Evolutionary conservation across 352 stramenopile genomes (phyloP), one percentile per base, ranked within the genome.

Genomic region (Phytophthora fragariae): DNA sequence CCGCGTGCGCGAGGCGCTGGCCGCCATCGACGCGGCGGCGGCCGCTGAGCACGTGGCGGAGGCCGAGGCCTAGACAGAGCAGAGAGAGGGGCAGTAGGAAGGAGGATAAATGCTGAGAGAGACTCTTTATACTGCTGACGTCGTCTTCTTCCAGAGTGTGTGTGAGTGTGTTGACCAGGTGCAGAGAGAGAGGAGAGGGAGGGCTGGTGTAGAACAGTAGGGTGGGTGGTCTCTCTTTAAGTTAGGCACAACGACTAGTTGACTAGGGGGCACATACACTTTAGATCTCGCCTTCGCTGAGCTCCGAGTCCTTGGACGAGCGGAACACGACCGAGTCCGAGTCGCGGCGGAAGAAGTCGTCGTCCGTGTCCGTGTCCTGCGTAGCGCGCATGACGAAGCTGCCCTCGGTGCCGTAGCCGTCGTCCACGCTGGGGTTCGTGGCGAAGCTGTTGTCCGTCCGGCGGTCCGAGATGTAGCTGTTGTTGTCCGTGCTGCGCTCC

Each of bases 1-100:
- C 71, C 88, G 86, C 61, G 84, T 95, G 60, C 61, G 74, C 2
- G 82, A 85, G 19, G 86, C 83, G 31, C 65, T 93, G 31, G 71
- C 79, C 14, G 68, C 67, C 17, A 44, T 44, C 37, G 37, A 44
- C 37, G 37, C 37, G 11, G 37, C 37, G 37, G 37, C 37, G 10
- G 37, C 37, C 37, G 37, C 37, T 44, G 10, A 44, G 37, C 1
- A 11, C 11, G 5, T 5, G 31, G 59, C 58, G 1, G 21, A 60
- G 35, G 3, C n/a, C 19, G 6, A 52, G 19, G 56, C 19, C 35
- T 29, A 52, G 8, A 65, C 50, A 19, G 50, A 41, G 37, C 37
- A 44, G 37, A 44, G 37, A 44, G 37, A 27, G 19, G 35, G 5
- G 35, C 10, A 41, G 35, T 5, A 41, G 35, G 35, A 35, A 21